phyloP scores from a whole-genome alignment of 2,329 filamentous ascomycete species.

The Pseudocercospora macadamiae region DNA sequence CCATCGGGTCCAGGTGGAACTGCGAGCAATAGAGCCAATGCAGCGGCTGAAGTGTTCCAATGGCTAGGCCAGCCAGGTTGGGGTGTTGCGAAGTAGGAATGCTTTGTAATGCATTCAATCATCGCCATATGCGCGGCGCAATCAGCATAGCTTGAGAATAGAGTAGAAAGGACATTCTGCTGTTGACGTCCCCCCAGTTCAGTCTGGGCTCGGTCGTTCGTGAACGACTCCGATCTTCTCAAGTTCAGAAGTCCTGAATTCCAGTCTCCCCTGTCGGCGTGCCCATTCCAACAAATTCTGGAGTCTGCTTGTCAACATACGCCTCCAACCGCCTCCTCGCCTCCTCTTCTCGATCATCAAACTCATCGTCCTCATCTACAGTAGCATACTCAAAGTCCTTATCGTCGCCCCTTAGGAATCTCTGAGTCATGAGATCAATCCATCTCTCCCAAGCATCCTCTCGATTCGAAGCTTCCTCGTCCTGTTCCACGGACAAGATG shows the following conservation, averaged over 20 bases:
- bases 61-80: conserved; percentile 54
- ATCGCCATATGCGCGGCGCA: no score
- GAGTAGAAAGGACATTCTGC: no score
- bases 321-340: conserved; percentile 68
- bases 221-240: no score
- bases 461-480: conserved; percentile 57
- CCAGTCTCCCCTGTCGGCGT: conserved; percentile 50
- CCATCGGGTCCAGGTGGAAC: conserved; percentile 49
- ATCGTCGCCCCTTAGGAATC: conserved; percentile 76
- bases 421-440: conserved; percentile 70
- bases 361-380: conserved; percentile 73
- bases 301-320: conserved; percentile 77
- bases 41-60: conserved; percentile 54
- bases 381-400: conserved; percentile 74
- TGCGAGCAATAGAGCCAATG: conserved; percentile 43
- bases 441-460: conserved; percentile 71
- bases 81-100: conserved; percentile 44
- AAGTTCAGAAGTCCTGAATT: conserved; percentile 53
- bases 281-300: conserved; percentile 36
- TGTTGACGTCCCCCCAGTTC: no score
- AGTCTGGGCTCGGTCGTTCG: no score
- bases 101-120: not conserved
- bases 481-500: conserved; percentile 61
- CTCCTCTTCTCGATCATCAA: conserved; percentile 66
- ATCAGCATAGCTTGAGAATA: not conserved